These are phyloP conservation scores for Chrysanthemum lavandulifolium DNA, from an alignment of 129 eudicot species.

Conservation along the genomic window DNA sequence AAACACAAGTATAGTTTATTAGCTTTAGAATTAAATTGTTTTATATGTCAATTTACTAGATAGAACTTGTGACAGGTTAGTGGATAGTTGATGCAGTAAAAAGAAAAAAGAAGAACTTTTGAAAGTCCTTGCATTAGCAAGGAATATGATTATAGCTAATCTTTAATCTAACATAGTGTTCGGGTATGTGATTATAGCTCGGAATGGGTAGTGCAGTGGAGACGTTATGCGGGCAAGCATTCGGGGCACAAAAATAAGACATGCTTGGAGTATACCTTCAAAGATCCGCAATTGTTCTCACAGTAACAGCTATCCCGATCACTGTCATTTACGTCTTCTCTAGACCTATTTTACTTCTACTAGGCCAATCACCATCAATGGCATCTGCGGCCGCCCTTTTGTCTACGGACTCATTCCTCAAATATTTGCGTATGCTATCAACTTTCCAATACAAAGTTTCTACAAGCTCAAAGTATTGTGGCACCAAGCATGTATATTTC, in stretches of 20 bases:
- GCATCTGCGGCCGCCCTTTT: slow-evolving; percentile 56
- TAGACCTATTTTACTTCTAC: slow-evolving; percentile 39
- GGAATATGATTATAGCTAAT: background rate
- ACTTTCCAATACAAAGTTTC: slow-evolving; percentile 72
- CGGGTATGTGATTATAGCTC: slow-evolving; percentile 40
- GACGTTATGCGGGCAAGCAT: slow-evolving; percentile 82
- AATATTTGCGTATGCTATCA: slow-evolving; percentile 68
- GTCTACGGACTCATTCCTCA: slow-evolving; percentile 88
- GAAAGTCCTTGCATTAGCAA: too few species aligned
- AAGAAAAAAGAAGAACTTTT: too few species aligned
- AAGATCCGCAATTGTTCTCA: slow-evolving; percentile 62
- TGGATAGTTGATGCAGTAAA: background rate
- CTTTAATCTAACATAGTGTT: background rate
- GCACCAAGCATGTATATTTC: slow-evolving; percentile 69
- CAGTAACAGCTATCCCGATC: slow-evolving; percentile 51
- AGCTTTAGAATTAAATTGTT: too few species aligned
- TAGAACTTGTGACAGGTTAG: background rate
- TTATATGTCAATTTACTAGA: too few species aligned
- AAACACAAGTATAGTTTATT: too few species aligned
- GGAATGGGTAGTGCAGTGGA: slow-evolving; percentile 95
- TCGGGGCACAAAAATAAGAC: slow-evolving; percentile 61
- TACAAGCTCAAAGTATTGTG: slow-evolving; percentile 77
- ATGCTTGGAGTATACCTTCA: slow-evolving; percentile 85
- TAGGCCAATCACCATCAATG: slow-evolving; percentile 53
- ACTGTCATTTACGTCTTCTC: slow-evolving; percentile 53